Base-by-base conservation (phyloP, 129 eudicot species). In the Deinandra increscens region DNA sequence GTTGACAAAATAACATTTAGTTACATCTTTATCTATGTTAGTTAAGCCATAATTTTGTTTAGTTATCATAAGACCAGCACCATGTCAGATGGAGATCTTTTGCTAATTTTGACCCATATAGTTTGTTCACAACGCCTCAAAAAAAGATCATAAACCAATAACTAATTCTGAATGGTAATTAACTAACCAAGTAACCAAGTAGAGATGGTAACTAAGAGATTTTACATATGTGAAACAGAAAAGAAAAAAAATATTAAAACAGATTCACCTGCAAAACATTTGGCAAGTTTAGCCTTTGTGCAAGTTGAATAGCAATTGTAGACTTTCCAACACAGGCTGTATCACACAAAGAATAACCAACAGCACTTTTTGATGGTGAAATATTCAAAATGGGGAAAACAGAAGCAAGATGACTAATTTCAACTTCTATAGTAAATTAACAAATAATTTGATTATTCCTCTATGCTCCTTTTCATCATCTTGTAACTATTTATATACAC, bases 241-340 rank as follows among this genome's bases (percentile, higher is more conserved):
- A 48, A 70, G 56, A 36, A 34, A 55, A 71, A 14, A 38, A 33
- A 70, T 41, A 50, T 50, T 73, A 14, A 62, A 22, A 59, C 65
- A 49, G 49, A 37, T 44, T 75, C 60, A 87, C 98, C 95, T 93
- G 98, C 84, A 93, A 85, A 54, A 89, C 98, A 85, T 93, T 93
- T 75, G 98, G 98, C 86, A 93, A 83, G 83, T 93, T 93, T 45
- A 93, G 83, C 84, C 98, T 89, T 80, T 93, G 98, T 8, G 97
- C 98, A 75, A 93, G 98, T 79, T 93, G 98, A 66, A 97, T 93
- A 76, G 98, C 98, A 80, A 93, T 93, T 7, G 98, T 93, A 64
- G 98, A 93, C 81, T 93, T 93, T 51, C 98, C 98, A 74, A 86
- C 88, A 81, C 95, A 93, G 8, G 96, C 98, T 69, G 98, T 86